Evolutionary conservation across 2,329 filamentous ascomycete genomes (phyloP).

Genomic region (Bertia moriformis): DNA sequence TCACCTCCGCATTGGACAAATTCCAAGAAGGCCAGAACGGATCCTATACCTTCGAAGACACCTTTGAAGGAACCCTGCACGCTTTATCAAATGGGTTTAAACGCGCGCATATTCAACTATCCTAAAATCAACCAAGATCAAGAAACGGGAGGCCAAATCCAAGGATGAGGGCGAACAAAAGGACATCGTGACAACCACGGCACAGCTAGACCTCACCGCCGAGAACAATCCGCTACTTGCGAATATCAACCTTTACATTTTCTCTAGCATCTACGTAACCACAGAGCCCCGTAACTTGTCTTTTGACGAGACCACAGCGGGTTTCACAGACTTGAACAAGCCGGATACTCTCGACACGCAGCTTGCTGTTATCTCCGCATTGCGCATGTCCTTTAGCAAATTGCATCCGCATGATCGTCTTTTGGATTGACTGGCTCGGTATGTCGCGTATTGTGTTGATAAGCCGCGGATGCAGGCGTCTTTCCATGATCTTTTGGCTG

Average conservation of each 20-base stretch:
- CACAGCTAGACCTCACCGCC: background rate
- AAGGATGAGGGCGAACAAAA: background rate
- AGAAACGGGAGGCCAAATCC: background rate
- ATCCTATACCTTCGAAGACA: background rate
- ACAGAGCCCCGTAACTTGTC: background rate
- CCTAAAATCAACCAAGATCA: background rate
- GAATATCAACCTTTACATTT: background rate
- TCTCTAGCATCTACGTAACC: background rate
- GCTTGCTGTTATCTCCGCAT: background rate
- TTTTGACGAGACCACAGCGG: slow-evolving; percentile 4
- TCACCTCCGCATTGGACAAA: background rate
- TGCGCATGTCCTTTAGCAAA: background rate
- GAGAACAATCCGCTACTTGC: background rate
- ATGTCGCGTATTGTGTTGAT: background rate
- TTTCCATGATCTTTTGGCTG: background rate
- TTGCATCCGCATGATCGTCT: background rate
- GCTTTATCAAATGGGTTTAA: background rate
- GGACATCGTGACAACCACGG: background rate
- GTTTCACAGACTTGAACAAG: slow-evolving; percentile 4
- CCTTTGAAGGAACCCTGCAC: background rate
- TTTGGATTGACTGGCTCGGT: background rate
- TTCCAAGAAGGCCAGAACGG: background rate
- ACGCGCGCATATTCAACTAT: background rate
- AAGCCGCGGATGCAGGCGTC: background rate
- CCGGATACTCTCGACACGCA: background rate